These are phyloP conservation scores for Schizothecium vesticola DNA, from an alignment of 495 filamentous ascomycete genomes.

Conservation along the genomic window DNA sequence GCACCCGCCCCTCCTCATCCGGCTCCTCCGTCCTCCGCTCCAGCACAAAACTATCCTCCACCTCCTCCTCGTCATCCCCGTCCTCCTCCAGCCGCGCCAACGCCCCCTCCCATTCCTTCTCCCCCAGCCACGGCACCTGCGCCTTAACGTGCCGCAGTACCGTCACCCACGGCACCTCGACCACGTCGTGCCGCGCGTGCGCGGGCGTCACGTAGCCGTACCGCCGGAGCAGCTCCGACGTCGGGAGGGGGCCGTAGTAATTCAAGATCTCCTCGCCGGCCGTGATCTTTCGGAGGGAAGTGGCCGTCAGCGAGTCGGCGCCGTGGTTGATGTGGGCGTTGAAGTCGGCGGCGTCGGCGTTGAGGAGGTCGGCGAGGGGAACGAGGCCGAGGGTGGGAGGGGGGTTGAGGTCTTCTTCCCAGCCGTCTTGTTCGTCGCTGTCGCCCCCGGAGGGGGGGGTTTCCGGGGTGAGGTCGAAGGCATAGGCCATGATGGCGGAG, in stretches of 20 bases:
- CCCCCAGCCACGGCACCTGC: conserved; percentile 32
- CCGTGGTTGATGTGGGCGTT: conserved; percentile 75
- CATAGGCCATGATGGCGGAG: conserved; percentile 88
- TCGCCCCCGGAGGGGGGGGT: conserved; percentile 48
- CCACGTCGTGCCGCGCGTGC: conserved; percentile 74
- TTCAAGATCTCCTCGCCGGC: conserved; percentile 82
- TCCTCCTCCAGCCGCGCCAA: conserved; percentile 15
- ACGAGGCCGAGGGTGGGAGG: conserved; percentile 73
- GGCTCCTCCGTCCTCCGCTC: conserved; percentile 39
- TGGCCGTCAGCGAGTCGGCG: conserved; percentile 59
- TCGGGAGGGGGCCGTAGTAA: conserved; percentile 81
- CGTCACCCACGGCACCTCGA: conserved; percentile 60
- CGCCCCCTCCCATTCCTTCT: conserved; percentile 37
- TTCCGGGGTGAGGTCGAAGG: conserved; percentile 69
- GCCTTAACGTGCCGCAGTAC: conserved; percentile 44
- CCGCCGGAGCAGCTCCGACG: conserved; percentile 73
- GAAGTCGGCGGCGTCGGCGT: conserved; percentile 72
- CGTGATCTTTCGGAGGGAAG: conserved; percentile 57
- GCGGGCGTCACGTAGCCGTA: conserved; percentile 83
- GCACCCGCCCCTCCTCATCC: conserved; percentile 29
- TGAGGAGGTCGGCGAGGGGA: conserved; percentile 86
- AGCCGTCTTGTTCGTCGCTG: conserved; percentile 53
- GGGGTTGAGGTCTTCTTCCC: conserved; percentile 65
- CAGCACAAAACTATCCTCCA: conserved; percentile 42
- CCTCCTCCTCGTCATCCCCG: conserved; percentile 30